Percentiles rank a stretch among this genome's conserved stretches.
Evolutionary conservation across 257 asterid genomes (phyloP).

Genomic region (Solanum microdontum): DNA sequence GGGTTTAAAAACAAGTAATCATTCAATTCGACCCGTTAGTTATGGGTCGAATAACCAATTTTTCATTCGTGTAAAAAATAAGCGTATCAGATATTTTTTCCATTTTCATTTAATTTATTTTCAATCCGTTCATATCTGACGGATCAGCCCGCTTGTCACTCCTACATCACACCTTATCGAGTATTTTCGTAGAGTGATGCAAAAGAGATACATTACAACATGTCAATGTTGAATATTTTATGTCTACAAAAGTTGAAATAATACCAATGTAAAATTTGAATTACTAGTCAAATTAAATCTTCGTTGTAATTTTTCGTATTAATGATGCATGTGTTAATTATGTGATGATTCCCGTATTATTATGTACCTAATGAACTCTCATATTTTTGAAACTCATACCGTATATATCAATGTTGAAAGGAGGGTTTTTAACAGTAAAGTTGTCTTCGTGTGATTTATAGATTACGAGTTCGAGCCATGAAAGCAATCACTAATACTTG

Average conservation of each 20-base stretch:
- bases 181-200: neutral
- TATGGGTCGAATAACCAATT: neutral
- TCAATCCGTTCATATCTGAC: neutral
- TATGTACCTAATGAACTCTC: neutral
- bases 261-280: neutral
- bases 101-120: too few species aligned
- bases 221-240: too few species aligned
- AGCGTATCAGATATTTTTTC: fast-evolving
- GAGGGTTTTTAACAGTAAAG: too few species aligned
- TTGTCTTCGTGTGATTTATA: fast-evolving
- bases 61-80: too few species aligned
- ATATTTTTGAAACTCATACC: neutral
- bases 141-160: neutral
- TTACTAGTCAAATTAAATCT: neutral
- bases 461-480: fast-evolving
- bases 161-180: neutral
- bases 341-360: neutral
- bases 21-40: neutral
- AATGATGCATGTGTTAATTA: neutral
- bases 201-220: neutral
- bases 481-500: fast-evolving
- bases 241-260: neutral
- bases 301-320: neutral
- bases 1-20: too few species aligned
- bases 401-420: neutral